Base-by-base conservation (phyloP, 1,284 basidiomycete species). In the Tilletiopsis washingtonensis region DNA sequence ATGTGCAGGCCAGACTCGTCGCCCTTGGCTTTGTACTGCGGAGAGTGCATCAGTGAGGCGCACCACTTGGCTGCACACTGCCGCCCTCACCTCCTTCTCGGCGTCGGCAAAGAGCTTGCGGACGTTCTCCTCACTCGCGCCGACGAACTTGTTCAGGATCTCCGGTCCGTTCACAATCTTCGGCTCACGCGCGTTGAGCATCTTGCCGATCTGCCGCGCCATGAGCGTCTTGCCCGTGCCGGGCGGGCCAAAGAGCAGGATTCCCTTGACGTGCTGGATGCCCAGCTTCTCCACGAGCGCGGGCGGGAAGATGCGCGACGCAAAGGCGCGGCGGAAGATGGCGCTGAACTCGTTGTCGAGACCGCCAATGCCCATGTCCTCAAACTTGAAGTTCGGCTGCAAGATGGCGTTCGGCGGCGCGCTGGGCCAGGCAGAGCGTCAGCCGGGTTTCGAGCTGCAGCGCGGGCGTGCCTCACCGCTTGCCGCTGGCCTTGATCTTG, bases 351-450 rank as follows among this genome's bases (percentile, higher is more conserved):
- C 94, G 6, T 82, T 79, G 74, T 99, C 94, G 37, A 99, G 79
- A 72, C 94, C 94, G 72, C 94, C 94, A 67, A 99, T 97, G 23
- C 94, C 94, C 93, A 99, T 98, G 74, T 99, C 94, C 73, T 96
- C 88, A 62, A 99, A 99, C 75, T 94, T 97, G 82, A 99, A 99
- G 77, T 97, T 97, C 2, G 94, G 90, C 1, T 91, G 85, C 7
- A 99, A 80, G 65, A 99, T 96, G 0, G 93, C 91, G 72, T 97
- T 98, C 12, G 91, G 83, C 3, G 90, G 84, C 0, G 88, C 82
- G 66, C 88, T 89, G 32, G 12, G 17, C 32, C 12, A 34, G 12
- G 32, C n/a, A 14, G 15, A 40, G 41, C 15, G 20, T n/a, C 11
- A 14, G 40, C 12, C 21, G 4, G 23, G 3, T n/a, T 24, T 15